A percentile compares a stretch with the other conserved stretches of the same genome.
These are phyloP conservation scores for Psilocybe subaeruginosa DNA, from an alignment of 768 basidiomycete genomes.

Conservation along the genomic window DNA sequence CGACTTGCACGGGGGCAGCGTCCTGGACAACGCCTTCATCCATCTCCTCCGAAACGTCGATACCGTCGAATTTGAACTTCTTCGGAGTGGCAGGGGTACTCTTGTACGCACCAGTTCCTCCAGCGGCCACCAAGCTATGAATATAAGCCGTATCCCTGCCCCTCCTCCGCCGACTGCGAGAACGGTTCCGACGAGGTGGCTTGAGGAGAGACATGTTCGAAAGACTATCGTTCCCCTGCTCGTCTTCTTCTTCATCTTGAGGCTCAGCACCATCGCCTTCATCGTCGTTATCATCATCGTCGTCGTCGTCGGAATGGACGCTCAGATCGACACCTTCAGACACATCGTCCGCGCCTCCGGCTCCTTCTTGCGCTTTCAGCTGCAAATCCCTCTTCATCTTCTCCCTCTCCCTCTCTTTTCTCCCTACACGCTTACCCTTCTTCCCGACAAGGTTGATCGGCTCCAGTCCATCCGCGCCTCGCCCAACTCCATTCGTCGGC, in stretches of 20 bases:
- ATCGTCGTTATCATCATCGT: constrained; percentile 15
- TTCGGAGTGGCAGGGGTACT: constrained; percentile 23
- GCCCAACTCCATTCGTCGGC: constrained; percentile 16
- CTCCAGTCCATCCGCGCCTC: neutral
- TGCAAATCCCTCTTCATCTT: constrained; percentile 22
- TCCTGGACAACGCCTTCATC: constrained; percentile 5
- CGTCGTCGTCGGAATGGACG: constrained; percentile 13
- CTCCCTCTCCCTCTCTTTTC: constrained; percentile 27
- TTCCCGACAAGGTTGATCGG: constrained; percentile 23
- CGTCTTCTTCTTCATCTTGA: constrained; percentile 21
- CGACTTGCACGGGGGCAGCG: neutral
- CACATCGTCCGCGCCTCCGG: constrained; percentile 1
- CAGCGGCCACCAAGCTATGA: constrained; percentile 16
- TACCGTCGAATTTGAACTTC: constrained; percentile 4
- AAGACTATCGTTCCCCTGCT: constrained; percentile 27
- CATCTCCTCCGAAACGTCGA: constrained; percentile 9
- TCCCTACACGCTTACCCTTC: constrained; percentile 28
- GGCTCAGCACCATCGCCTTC: constrained; percentile 22
- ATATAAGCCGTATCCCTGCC: constrained; percentile 21
- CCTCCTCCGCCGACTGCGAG: constrained; percentile 21
- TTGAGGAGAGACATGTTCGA: constrained; percentile 27
- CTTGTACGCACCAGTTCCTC: constrained; percentile 18
- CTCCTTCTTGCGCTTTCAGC: constrained; percentile 6
- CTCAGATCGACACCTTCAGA: constrained; percentile 9
- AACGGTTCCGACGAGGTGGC: constrained; percentile 23